Evolutionary conservation across 179 eudicot genomes (phyloP).

Genomic region (Beta lomatogona): DNA sequence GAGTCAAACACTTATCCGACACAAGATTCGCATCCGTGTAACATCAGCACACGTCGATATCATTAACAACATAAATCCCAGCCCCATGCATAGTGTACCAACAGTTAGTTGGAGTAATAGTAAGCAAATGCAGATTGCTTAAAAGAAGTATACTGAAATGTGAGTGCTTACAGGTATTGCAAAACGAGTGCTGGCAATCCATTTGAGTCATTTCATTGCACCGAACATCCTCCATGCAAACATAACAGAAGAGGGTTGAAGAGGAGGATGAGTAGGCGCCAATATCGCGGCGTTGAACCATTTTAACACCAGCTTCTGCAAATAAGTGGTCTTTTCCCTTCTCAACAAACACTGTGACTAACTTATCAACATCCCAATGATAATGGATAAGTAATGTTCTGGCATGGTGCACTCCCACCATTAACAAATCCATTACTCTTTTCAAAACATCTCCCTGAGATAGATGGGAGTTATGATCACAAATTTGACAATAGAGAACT

Average conservation of each 20-base stretch:
- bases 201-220: constrained; percentile 45
- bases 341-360: constrained; percentile 59
- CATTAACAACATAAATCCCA: background rate
- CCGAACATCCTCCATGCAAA: constrained; percentile 57
- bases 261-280: constrained; percentile 23
- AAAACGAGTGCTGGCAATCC: constrained; percentile 73
- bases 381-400: constrained; percentile 61
- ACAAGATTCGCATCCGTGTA: too few species aligned
- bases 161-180: constrained; percentile 55
- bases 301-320: constrained; percentile 55
- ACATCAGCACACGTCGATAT: background rate
- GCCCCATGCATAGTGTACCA: background rate
- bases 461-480: background rate
- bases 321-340: constrained; percentile 52
- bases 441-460: constrained; percentile 59
- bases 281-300: constrained; percentile 29
- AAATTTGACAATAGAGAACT: background rate
- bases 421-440: constrained; percentile 57
- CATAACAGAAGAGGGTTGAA: constrained; percentile 41
- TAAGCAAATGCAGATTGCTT: background rate
- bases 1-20: too few species aligned
- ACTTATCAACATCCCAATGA: constrained; percentile 65
- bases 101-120: background rate
- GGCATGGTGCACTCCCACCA: constrained; percentile 64
- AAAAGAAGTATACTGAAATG: background rate